Conservation (phyloP, 345 rosid species). For the Citrus sp. region DNA sequence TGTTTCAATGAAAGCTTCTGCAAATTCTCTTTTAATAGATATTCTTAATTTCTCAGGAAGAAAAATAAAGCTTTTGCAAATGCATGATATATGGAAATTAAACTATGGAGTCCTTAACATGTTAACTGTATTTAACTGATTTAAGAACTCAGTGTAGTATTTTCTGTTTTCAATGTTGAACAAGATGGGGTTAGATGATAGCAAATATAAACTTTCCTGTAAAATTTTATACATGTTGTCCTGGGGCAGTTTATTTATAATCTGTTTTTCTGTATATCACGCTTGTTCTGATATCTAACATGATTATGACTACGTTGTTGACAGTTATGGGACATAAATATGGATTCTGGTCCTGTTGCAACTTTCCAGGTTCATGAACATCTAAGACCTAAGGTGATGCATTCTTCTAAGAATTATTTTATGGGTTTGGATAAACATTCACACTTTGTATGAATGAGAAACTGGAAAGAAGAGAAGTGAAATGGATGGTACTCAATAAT, state of each 20-base stretch:
- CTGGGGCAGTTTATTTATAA: not conserved
- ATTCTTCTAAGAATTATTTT: conserved; percentile 7
- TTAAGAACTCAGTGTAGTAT: not conserved
- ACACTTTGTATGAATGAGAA: conserved; percentile 8
- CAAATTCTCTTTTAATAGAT: not conserved
- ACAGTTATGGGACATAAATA: conserved; percentile 91
- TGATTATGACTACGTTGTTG: not conserved
- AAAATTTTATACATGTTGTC: not conserved
- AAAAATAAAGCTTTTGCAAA: not conserved
- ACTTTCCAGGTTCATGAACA: conserved; percentile 93
- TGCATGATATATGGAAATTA: not conserved
- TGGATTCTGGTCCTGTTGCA: conserved; percentile 75
- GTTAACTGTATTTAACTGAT: not conserved
- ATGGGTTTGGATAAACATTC: not conserved
- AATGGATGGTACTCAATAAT: not conserved
- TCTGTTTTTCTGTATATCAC: not conserved
- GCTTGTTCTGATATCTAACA: not conserved
- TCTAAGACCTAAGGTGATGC: conserved; percentile 67
- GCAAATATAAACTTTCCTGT: not conserved
- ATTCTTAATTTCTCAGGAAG: not conserved
- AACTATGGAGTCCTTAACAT: not conserved
- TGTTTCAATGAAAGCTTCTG: not conserved
- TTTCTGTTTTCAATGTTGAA: not conserved
- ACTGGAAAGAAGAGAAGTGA: not conserved
- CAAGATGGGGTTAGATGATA: not conserved